Percentiles rank a stretch among this genome's conserved stretches.
Conservation (phyloP, 768 basidiomycete species). For the Psilocybe subaeruginosa region DNA sequence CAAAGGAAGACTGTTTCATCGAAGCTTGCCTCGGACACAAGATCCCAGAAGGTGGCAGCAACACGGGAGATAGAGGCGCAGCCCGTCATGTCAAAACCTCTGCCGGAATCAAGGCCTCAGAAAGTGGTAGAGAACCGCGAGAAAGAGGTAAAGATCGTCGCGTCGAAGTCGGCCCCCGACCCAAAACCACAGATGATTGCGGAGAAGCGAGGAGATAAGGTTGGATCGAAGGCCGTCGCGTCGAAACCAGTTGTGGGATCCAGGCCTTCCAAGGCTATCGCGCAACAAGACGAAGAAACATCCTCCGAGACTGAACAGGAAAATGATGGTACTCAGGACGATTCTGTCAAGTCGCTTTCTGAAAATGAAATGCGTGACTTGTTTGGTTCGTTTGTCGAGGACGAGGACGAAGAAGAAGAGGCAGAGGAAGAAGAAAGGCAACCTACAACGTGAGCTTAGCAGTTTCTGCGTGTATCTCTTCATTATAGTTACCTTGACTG, state of each 20-base stretch:
- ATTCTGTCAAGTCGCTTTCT: neutral
- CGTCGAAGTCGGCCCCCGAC: neutral
- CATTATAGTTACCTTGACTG: neutral
- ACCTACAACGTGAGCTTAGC: neutral
- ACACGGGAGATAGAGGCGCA: too few relatives aligned
- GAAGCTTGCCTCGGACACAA: too few relatives aligned
- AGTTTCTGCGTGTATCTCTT: neutral
- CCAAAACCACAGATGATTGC: neutral
- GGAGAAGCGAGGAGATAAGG: neutral
- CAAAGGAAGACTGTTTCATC: too few relatives aligned
- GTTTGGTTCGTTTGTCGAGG: slow-evolving; percentile 12
- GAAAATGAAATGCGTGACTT: slow-evolving; percentile 15
- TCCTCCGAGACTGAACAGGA: neutral
- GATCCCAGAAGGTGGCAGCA: too few relatives aligned
- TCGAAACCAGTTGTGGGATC: neutral
- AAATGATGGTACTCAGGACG: neutral
- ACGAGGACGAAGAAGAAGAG: slow-evolving; percentile 17
- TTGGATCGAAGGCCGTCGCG: neutral
- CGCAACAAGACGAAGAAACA: neutral
- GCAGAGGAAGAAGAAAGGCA: slow-evolving; percentile 7
- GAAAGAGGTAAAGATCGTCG: neutral
- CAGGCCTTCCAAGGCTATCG: neutral
- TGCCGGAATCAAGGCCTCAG: too few relatives aligned
- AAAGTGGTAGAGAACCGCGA: neutral
- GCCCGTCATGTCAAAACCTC: too few relatives aligned